A percentile compares a stretch with the other conserved stretches of the same genome.
These are phyloP conservation scores for Monoraphidium neglectum DNA, from an alignment of 139 green algal species.

Conservation along the genomic window DNA sequence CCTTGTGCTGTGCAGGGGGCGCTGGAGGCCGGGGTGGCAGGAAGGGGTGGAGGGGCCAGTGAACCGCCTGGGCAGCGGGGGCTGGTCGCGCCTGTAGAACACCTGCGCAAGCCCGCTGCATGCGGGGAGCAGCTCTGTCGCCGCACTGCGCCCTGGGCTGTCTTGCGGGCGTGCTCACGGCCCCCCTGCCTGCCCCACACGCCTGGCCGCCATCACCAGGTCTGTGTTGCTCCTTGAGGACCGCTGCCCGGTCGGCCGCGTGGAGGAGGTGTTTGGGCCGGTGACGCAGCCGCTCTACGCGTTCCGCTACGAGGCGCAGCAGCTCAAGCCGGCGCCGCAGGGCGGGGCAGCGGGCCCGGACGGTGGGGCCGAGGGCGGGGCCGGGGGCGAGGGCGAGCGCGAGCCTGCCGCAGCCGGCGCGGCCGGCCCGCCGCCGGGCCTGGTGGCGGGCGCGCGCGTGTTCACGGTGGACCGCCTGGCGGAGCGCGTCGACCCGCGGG, in stretches of 20 bases:
- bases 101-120: too few species aligned
- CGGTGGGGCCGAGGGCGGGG: background rate
- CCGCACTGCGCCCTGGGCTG: too few species aligned
- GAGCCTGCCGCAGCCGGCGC: too few species aligned
- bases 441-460: background rate
- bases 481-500: background rate
- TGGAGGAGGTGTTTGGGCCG: constrained; percentile 66
- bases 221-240: constrained; percentile 52
- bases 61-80: too few species aligned
- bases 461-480: background rate
- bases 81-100: too few species aligned
- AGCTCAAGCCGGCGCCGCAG: background rate
- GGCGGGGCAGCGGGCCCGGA: too few species aligned
- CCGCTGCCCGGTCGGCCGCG: constrained; percentile 37
- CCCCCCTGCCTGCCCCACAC: too few species aligned
- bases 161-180: too few species aligned
- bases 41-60: too few species aligned
- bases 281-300: constrained; percentile 51
- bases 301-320: constrained; percentile 32
- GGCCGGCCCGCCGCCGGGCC: background rate
- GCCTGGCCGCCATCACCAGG: too few species aligned
- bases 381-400: background rate
- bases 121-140: too few species aligned
- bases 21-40: too few species aligned
- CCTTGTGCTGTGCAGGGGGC: background rate